A percentile compares a stretch with the other conserved stretches of the same genome.
phyloP scores from a whole-genome alignment of 2,329 filamentous ascomycete species.

The Penicillium sp. region DNA sequence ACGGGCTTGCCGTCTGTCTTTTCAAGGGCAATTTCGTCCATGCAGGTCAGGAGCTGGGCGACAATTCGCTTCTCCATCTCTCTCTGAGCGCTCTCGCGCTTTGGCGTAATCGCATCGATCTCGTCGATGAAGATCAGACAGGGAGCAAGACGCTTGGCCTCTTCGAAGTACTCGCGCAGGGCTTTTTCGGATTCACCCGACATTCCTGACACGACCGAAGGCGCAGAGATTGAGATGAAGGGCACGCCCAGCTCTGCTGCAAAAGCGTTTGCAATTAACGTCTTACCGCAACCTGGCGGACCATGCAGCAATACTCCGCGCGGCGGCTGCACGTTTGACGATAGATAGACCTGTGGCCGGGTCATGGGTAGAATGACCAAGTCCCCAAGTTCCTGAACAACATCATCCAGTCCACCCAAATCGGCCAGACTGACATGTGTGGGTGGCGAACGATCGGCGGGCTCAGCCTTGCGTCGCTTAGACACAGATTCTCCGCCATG shows the following conservation, averaged over 20 bases:
- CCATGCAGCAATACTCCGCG: conserved; percentile 77
- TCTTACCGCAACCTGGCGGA: conserved; percentile 83
- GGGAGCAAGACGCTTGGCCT: conserved; percentile 79
- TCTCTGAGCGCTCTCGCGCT: conserved; percentile 75
- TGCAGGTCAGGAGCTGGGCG: conserved; percentile 76
- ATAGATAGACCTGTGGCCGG: conserved; percentile 63
- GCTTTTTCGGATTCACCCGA: conserved; percentile 88
- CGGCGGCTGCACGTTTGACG: conserved; percentile 66
- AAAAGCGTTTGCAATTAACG: conserved; percentile 75
- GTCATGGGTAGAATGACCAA: conserved; percentile 71
- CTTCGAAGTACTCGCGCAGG: conserved; percentile 79
- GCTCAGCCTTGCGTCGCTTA: conserved; percentile 62
- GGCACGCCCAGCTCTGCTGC: conserved; percentile 72
- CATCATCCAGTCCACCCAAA: conserved; percentile 72
- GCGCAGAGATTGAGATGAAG: conserved; percentile 78
- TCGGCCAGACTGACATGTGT: conserved; percentile 67
- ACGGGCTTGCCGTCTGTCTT: conserved; percentile 74
- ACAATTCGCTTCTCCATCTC: conserved; percentile 90
- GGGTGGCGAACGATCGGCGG: conserved; percentile 63
- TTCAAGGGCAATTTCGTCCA: conserved; percentile 74
- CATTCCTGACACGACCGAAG: conserved; percentile 80
- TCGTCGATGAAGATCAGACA: conserved; percentile 91
- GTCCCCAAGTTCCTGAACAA: conserved; percentile 67
- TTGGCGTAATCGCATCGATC: conserved; percentile 86
- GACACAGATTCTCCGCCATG: conserved; percentile 63